phyloP scores from a whole-genome alignment of 352 stramenopile genomes.

The Aphanomyces cochlioides region DNA sequence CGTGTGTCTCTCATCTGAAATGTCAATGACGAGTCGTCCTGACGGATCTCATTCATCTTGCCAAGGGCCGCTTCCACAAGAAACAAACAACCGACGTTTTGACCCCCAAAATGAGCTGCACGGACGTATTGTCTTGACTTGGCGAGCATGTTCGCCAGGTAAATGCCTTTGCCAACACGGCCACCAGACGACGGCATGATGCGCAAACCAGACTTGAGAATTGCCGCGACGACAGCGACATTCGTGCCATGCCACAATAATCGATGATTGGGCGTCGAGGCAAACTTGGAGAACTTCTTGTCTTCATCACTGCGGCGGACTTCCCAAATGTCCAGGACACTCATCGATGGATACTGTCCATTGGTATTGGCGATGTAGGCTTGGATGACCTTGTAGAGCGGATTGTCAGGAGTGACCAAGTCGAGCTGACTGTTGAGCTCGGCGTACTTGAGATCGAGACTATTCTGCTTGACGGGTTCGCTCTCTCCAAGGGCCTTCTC shows the following conservation, averaged over 20 bases:
- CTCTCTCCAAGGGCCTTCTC: conserved; percentile 5
- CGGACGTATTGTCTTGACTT: conserved; percentile 35
- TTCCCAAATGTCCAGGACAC: conserved; percentile 32
- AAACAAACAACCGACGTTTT: conserved; percentile 36
- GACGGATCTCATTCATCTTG: conserved; percentile 35
- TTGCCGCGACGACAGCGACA: conserved; percentile 40
- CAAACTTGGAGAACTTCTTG: conserved; percentile 31
- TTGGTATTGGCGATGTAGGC: conserved; percentile 29
- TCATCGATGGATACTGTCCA: conserved; percentile 5
- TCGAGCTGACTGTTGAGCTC: conserved; percentile 35
- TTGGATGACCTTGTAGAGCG: conserved; percentile 32
- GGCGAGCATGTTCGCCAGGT: conserved; percentile 39
- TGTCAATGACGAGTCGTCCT: conserved; percentile 34
- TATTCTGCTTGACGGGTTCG: conserved; percentile 10
- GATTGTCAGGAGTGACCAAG: conserved; percentile 23
- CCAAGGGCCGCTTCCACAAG: conserved; percentile 38
- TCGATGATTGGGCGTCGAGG: conserved; percentile 34
- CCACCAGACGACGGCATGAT: conserved; percentile 45
- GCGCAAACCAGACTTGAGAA: conserved; percentile 40
- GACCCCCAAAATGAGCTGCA: conserved; percentile 25
- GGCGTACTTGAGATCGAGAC: conserved; percentile 36
- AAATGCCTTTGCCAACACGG: conserved; percentile 40
- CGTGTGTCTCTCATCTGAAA: too few species aligned
- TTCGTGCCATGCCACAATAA: conserved; percentile 44
- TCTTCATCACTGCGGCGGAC: conserved; percentile 36